phyloP scores from a whole-genome alignment of 2,329 filamentous ascomycete species.

The Beauveria sp. region DNA sequence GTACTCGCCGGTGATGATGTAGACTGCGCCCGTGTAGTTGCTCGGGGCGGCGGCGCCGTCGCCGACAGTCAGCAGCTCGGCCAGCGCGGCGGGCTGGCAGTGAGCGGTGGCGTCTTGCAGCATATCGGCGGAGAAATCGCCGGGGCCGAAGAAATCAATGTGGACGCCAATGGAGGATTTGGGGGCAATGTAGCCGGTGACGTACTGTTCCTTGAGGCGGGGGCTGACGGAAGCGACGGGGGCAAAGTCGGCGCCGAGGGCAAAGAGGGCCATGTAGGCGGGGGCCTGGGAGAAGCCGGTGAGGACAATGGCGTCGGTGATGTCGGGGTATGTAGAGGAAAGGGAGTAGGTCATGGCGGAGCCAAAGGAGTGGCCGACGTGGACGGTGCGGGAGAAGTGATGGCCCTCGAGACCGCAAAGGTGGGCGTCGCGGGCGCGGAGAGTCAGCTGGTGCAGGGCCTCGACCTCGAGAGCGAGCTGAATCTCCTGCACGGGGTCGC shows the following conservation, averaged over 20 bases:
- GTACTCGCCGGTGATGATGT: slow-evolving; percentile 45
- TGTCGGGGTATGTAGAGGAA: slow-evolving; percentile 40
- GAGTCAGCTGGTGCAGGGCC: slow-evolving; percentile 47
- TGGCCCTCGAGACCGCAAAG: slow-evolving; percentile 32
- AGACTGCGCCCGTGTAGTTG: slow-evolving; percentile 44
- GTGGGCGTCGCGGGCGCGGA: slow-evolving; percentile 35
- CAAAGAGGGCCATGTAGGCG: slow-evolving; percentile 35
- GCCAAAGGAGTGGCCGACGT: slow-evolving; percentile 59
- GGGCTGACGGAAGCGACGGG: slow-evolving; percentile 28
- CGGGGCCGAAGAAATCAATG: slow-evolving; percentile 43
- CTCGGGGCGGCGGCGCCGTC: slow-evolving; percentile 25
- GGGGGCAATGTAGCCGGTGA: slow-evolving; percentile 45
- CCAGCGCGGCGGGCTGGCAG: slow-evolving; percentile 49
- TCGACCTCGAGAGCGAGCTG: slow-evolving; percentile 51
- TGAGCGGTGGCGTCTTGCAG: slow-evolving; percentile 36
- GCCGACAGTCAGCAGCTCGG: slow-evolving; percentile 51
- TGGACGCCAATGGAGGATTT: slow-evolving; percentile 40
- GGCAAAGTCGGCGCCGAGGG: slow-evolving; percentile 39
- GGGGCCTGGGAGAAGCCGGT: slow-evolving; percentile 50
- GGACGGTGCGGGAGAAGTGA: slow-evolving; percentile 38
- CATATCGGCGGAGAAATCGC: slow-evolving; percentile 46
- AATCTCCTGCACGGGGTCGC: slow-evolving; percentile 51
- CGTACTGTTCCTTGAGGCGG: slow-evolving; percentile 19
- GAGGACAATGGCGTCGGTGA: slow-evolving; percentile 51
- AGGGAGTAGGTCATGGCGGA: slow-evolving; percentile 50